Conservation (phyloP, 331 rosid genomes). For the Spiraea crenata region DNA sequence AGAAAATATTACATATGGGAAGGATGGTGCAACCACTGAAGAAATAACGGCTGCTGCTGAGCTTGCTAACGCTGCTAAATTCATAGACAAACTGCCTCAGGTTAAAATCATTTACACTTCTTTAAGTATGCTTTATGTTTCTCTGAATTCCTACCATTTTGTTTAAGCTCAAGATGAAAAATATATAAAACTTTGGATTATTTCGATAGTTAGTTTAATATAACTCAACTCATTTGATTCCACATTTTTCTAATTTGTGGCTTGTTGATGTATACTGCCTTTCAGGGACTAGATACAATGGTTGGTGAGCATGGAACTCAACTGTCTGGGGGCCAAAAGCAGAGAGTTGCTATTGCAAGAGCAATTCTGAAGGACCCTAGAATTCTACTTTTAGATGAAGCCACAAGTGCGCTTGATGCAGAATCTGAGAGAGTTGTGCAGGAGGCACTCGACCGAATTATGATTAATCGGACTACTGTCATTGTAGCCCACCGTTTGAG, state of each 20-base stretch:
- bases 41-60: conserved; percentile 62
- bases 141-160: neutral
- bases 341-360: conserved; percentile 57
- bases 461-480: conserved; percentile 64
- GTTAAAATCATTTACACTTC: conserved; percentile 21
- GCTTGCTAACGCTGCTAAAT: conserved; percentile 73
- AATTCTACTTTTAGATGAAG: conserved; percentile 47
- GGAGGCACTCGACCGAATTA: conserved; percentile 52
- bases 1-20: conserved; percentile 83
- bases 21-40: conserved; percentile 62
- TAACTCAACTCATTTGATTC: neutral
- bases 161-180: too few relatives aligned
- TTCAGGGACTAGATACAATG: conserved; percentile 72
- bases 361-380: conserved; percentile 49
- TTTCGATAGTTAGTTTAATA: neutral
- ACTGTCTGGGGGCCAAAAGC: conserved; percentile 92
- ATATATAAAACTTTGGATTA: neutral
- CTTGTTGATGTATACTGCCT: neutral
- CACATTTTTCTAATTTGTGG: neutral
- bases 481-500: conserved; percentile 76
- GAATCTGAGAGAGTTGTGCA: conserved; percentile 49
- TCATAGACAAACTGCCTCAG: conserved; percentile 73
- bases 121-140: too few relatives aligned
- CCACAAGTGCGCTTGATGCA: conserved; percentile 50
- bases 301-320: conserved; percentile 89